Evolutionary conservation across 1,284 basidiomycete genomes (phyloP), one percentile per base, ranked within the genome.

Genomic region (Ganoderma lucidum): DNA sequence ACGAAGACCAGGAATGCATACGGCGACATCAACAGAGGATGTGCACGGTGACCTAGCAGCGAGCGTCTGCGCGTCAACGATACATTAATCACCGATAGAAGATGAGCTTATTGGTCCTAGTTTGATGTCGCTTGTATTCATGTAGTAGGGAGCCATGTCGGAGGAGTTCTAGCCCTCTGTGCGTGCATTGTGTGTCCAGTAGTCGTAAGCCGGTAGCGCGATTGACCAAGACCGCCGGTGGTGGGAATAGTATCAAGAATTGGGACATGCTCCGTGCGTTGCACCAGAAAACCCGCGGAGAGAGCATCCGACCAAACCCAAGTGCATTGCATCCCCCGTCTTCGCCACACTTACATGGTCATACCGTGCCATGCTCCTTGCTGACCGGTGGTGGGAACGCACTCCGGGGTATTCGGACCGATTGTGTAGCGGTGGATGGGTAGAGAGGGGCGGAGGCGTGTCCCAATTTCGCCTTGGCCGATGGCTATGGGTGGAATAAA

Each of bases 31-130:
- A 23, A 23, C 41, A 42, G 39, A 39, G 9, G 41, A 28, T 30
- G 35, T 17, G n/a, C 5, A 41, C 59, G 59, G 59, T 42, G 35
- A 44, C 59, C 39, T 44, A 61, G 41, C 41, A 42, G 59, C 59
- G 23, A 28, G 28, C 4, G 59, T 42, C 23, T 14, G 41, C 37
- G 39, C n/a, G 39, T 41, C 41, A 15, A 41, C 10, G 59, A 28
- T 15, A 28, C 39, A 60, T 28, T 44, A 41, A 61, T 61, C 59
- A 41, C 59, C 39, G 59, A 61, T 12, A 28, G 23, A 30, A 10
- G 23, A 30, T 15, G 53, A 56, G 53, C 32, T 15, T 0, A 53
- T 23, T 51, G 48, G 48, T 48, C 48, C 48, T 23, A 53, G 48
- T 2, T 10, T 23, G n/a, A 53, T 53, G 48, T 14, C 23, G 23